Conservation (phyloP, 495 filamentous ascomycete species). For the Podospora conica region DNA sequence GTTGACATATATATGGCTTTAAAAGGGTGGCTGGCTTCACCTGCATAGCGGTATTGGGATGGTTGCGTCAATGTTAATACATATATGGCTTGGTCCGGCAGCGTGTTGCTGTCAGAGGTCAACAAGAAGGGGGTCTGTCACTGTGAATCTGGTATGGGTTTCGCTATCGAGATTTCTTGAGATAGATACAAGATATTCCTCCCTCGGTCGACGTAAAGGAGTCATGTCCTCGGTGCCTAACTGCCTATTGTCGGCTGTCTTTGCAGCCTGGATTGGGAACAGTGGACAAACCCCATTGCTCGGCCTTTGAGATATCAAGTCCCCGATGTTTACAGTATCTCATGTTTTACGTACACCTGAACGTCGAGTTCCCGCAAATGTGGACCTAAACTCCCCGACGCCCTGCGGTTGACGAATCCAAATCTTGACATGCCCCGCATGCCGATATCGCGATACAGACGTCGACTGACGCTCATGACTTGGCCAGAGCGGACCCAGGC, state of each 20-base stretch:
- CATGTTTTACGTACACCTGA: neutral
- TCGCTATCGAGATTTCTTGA: neutral
- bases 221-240: neutral
- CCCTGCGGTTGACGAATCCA: slow-evolving; percentile 5
- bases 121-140: neutral
- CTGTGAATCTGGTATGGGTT: neutral
- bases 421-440: neutral
- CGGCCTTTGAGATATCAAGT: neutral
- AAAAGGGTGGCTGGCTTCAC: neutral
- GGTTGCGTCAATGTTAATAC: neutral
- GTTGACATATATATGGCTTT: neutral
- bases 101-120: neutral
- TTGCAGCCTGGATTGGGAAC: neutral
- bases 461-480: neutral
- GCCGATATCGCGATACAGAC: neutral
- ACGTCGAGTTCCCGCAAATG: neutral
- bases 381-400: neutral
- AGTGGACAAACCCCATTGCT: neutral
- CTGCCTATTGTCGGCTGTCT: neutral
- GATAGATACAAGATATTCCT: neutral
- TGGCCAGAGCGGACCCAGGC: neutral
- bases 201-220: neutral
- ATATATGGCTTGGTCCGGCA: neutral
- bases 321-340: neutral
- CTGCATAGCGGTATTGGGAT: neutral